Base-by-base conservation (phyloP, 495 filamentous ascomycete genomes). In the Monascus purpureus region DNA sequence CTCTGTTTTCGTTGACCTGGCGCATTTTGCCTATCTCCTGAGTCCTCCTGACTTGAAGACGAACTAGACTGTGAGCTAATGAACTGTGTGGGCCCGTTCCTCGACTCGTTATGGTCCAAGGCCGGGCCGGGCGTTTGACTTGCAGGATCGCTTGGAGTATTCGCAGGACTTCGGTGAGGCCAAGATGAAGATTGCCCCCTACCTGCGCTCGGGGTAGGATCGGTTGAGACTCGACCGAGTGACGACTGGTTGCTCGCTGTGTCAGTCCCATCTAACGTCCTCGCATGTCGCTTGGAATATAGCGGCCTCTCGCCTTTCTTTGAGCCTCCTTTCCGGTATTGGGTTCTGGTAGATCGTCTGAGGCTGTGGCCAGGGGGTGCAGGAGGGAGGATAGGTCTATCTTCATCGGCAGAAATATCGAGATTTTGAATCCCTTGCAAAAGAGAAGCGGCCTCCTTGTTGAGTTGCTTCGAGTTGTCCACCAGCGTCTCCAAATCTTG, bases 321-420 rank as follows among this genome's bases (percentile, higher is more conserved):
- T 31, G 85, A 52, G 59, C 86, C 94, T 8, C 87, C 90, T 32
- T 82, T 80, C 45, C 84, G 67, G 46, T 97, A 97, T 17, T 83
- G 85, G 11, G 90, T 99, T 23, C 84, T 72, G 11, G 85, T 99
- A 23, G 92, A 93, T 33, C 90, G 70, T 39, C 85, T 72, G 31
- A 99, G 67, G 12, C 83, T 80, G 46, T 76, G 74, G 3, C 82
- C 80, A 6, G 74, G 80, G 14, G 79, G 77, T 15, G 63, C 54
- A 42, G 72, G 66, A 1, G 82, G 77, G 33, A 96, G 58, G 39
- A 96, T 94, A 4, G 88, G 88, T 58, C 80, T 76, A 56, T 96
- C 92, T 23, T 85, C 80, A n/a, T 45, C 57, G n/a, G 55, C 49
- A 7, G 62, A 46, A 17, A 67, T 59, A 24, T 75, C 67, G 66